Conservation (phyloP, 179 eudicot species). For the Heliamphora pulchella region DNA sequence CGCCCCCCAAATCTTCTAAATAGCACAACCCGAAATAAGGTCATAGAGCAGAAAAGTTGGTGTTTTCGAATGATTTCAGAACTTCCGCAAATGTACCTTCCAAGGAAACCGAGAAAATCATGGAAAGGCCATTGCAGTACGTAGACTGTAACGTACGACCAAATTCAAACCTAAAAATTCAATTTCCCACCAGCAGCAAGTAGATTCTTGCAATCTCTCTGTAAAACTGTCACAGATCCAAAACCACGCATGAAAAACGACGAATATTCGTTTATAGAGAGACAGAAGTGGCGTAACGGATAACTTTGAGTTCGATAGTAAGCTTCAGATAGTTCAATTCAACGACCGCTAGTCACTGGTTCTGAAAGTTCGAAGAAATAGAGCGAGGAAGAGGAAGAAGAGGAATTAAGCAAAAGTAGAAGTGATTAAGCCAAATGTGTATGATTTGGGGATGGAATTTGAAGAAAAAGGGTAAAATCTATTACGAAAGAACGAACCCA, state of each 20-base stretch:
- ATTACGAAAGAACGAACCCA: not conserved
- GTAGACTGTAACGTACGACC: conserved; percentile 12
- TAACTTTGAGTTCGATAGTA: not conserved
- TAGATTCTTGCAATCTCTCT: not conserved
- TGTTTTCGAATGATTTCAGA: too few relatives aligned
- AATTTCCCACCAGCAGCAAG: conserved; percentile 5
- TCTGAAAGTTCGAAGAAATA: not conserved
- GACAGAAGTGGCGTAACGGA: not conserved
- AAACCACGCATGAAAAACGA: too few relatives aligned
- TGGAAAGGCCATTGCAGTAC: not conserved
- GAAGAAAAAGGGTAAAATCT: not conserved
- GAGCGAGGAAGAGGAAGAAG: not conserved
- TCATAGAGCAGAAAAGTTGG: too few relatives aligned
- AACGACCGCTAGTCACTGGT: not conserved
- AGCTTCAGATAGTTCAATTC: conserved; percentile 5
- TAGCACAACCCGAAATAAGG: too few relatives aligned
- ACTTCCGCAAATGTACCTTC: too few relatives aligned
- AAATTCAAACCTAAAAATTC: conserved; percentile 7
- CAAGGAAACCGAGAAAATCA: not conserved
- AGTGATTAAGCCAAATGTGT: conserved; percentile 3
- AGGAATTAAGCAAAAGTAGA: not conserved
- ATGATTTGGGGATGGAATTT: conserved; percentile 14
- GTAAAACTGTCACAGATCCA: conserved; percentile 4
- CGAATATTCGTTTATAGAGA: not conserved
- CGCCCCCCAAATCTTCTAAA: too few relatives aligned